Evolutionary conservation across 2,329 filamentous ascomycete species (phyloP), one percentile per base, ranked within the genome.

Genomic region (Aspergillus amoenus): DNA sequence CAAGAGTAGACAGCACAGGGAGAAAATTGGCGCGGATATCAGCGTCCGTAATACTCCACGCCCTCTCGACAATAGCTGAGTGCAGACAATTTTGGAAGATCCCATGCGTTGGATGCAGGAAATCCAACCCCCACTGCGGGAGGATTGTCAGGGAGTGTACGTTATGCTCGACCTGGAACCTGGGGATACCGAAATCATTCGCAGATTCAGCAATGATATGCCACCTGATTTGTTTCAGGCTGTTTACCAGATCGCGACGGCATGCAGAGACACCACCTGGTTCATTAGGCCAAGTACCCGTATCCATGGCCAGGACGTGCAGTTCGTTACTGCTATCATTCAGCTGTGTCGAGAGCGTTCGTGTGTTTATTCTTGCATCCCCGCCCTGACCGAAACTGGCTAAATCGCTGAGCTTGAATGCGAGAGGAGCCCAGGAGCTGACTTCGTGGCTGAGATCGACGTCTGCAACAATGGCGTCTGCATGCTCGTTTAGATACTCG

Each of bases 181-280:
- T 76, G 2, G 81, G 81, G n/a, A 82, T 75, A 24, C 81, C 81
- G 57, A 76, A 83, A 58, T 83, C 81, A 61, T 82, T 82, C 8
- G 81, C 81, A 5, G 78, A 79, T 67, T 83, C 81, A 24, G 78
- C 79, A 39, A 83, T 67, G 55, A 82, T 80, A 61, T 83, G 80
- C 70, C 80, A 81, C 50, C 79, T 75, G 59, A 83, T 81, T 0
- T 78, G 81, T 43, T 73, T 74, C 59, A 82, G 78, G 27, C 77
- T 78, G 61, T 83, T 81, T 61, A 83, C 78, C 63, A 83, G 73
- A 62, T 83, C 81, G 24, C 81, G 74, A 40, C 81, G 73, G 68
- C 81, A 83, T 53, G 80, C 80, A n/a, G 81, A 82, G 11, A 83
- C 81, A 61, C 81, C 81, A 52, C 81, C 81, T 24, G 79, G 79